These are phyloP conservation scores for Earliella scabrosa DNA, from an alignment of 1,284 basidiomycete species.

Conservation along the genomic window DNA sequence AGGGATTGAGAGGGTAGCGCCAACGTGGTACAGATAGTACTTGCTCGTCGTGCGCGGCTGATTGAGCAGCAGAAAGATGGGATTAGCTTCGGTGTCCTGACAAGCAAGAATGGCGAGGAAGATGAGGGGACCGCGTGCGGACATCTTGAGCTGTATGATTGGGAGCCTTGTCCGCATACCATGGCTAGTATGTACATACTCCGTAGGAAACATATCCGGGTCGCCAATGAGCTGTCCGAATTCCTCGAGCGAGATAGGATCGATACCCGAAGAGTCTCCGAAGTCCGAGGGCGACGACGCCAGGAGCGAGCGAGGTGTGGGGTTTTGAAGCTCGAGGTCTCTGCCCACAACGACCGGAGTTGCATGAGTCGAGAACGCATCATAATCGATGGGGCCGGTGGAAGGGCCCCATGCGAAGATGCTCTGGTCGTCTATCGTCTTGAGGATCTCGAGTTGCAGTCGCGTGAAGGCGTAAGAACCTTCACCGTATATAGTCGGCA, in stretches of 20 bases:
- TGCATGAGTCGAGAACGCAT: not conserved
- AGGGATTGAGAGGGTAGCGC: not conserved
- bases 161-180: constrained; percentile 2
- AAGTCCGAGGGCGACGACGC: constrained; percentile 6
- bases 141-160: not conserved
- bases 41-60: not conserved
- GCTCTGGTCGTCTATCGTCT: not conserved
- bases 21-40: not conserved
- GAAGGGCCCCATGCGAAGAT: constrained; percentile 15
- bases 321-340: not conserved
- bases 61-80: constrained; percentile 1
- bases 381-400: not conserved
- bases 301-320: not conserved
- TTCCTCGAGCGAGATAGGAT: not conserved
- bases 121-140: not conserved
- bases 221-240: not conserved
- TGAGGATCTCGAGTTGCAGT: constrained; percentile 12
- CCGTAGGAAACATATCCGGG: not conserved
- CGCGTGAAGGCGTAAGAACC: constrained; percentile 8
- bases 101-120: not conserved
- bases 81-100: not conserved
- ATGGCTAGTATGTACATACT: not conserved
- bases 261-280: not conserved
- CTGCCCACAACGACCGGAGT: not conserved
- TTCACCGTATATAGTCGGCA: constrained; percentile 13